Percentiles rank a stretch among this genome's conserved stretches.
Evolutionary conservation across 371 early-diverging fungal genomes (phyloP).

Genomic region (Smittium mucronatum): DNA sequence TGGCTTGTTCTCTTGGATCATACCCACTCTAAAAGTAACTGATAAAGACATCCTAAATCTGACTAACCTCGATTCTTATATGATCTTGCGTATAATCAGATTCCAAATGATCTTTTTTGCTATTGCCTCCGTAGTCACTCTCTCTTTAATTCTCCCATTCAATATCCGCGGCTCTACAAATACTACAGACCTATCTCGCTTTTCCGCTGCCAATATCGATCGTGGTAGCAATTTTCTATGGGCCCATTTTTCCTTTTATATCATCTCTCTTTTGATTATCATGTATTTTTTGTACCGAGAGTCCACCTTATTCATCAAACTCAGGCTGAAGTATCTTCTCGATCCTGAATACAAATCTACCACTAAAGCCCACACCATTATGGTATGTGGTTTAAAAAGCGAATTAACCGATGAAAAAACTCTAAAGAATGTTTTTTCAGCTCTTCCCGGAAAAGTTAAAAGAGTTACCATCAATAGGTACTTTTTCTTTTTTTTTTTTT

Average conservation of each 20-base stretch:
- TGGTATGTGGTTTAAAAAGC: neutral
- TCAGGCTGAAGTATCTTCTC: slow-evolving; percentile 52
- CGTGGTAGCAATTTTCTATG: slow-evolving; percentile 38
- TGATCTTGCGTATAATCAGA: slow-evolving; percentile 56
- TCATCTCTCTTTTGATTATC: slow-evolving; percentile 30
- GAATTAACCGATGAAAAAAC: neutral
- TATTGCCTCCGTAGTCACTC: slow-evolving; percentile 40
- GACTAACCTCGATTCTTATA: slow-evolving; percentile 61
- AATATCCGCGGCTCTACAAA: slow-evolving; percentile 38
- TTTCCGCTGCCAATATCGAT: slow-evolving; percentile 53
- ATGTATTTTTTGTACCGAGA: slow-evolving; percentile 47
- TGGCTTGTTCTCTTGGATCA: slow-evolving; percentile 47
- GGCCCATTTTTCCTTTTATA: slow-evolving; percentile 53
- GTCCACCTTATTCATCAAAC: slow-evolving; percentile 43
- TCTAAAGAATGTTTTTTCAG: neutral
- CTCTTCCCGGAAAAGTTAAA: neutral
- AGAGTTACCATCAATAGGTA: neutral
- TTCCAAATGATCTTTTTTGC: slow-evolving; percentile 46
- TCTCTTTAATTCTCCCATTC: slow-evolving; percentile 52
- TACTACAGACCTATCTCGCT: slow-evolving; percentile 31
- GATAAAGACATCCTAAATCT: slow-evolving; percentile 45
- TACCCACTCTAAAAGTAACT: slow-evolving; percentile 37
- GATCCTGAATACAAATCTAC: slow-evolving; percentile 40
- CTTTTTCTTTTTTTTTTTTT: no score
- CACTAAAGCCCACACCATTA: slow-evolving; percentile 11